Conservation (phyloP, 345 rosid genomes). For the Eucalyptus tenuipes region DNA sequence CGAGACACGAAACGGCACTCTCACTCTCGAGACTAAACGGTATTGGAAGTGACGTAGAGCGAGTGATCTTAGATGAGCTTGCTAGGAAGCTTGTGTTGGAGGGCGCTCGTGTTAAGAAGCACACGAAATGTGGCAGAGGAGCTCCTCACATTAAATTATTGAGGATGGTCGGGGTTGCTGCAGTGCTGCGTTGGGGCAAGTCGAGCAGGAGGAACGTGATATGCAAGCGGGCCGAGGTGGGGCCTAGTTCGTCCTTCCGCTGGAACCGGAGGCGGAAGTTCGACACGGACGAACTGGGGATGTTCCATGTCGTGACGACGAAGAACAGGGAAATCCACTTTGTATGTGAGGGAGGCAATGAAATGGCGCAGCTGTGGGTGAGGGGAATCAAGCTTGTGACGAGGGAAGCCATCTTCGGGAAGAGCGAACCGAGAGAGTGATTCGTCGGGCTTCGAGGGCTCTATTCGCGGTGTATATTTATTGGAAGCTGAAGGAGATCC, state of each 20-base stretch:
- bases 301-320: slow-evolving; percentile 41
- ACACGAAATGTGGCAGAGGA: slow-evolving; percentile 50
- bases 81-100: slow-evolving; percentile 34
- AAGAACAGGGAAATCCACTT: slow-evolving; percentile 60
- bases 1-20: slow-evolving; percentile 42
- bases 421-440: not conserved
- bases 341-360: slow-evolving; percentile 41
- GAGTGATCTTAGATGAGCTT: slow-evolving; percentile 32
- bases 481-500: not conserved
- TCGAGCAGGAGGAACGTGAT: slow-evolving; percentile 41
- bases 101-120: slow-evolving; percentile 37
- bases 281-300: slow-evolving; percentile 26
- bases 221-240: slow-evolving; percentile 37
- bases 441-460: not conserved
- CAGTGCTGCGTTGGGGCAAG: slow-evolving; percentile 49
- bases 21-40: slow-evolving; percentile 17
- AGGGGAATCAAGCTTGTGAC: slow-evolving; percentile 52
- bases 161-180: slow-evolving; percentile 20
- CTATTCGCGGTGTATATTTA: not conserved
- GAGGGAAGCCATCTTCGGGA: slow-evolving; percentile 22
- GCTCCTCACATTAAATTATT: slow-evolving; percentile 29
- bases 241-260: slow-evolving; percentile 23
- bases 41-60: not conserved
- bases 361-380: slow-evolving; percentile 52
- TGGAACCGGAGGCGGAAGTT: slow-evolving; percentile 39